Percentiles rank a stretch among this genome's conserved stretches.
Evolutionary conservation across 805 yeast species (phyloP).

Genomic region (Yamadazyma akitaensis): DNA sequence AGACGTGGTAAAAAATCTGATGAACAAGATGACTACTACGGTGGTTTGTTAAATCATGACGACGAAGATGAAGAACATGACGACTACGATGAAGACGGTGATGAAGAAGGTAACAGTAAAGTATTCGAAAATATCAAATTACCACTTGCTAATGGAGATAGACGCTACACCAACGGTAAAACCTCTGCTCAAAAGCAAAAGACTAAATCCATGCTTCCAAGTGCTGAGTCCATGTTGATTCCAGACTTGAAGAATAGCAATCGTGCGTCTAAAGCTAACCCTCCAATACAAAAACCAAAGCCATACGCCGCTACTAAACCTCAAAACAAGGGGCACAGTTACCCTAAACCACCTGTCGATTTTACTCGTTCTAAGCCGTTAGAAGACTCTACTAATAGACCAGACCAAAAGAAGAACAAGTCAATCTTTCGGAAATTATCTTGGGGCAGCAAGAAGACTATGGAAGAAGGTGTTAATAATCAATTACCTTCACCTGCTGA

Average conservation of each 20-base stretch:
- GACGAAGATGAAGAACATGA: conserved; percentile 23
- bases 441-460: conserved; percentile 44
- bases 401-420: conserved; percentile 28
- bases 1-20: conserved; percentile 13
- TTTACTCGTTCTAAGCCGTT: conserved; percentile 25
- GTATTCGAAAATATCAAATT: conserved; percentile 47
- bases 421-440: conserved; percentile 50
- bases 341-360: conserved; percentile 19
- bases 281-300: conserved; percentile 18
- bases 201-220: conserved; percentile 29
- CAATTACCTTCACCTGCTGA: conserved; percentile 37
- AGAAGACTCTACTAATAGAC: conserved; percentile 33
- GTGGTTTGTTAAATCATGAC: conserved; percentile 15
- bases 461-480: conserved; percentile 24
- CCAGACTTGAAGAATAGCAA: conserved; percentile 20
- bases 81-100: conserved; percentile 22
- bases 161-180: not conserved
- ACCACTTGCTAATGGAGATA: conserved; percentile 34
- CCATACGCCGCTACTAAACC: conserved; percentile 12
- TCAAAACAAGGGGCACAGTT: conserved; percentile 5
- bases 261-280: conserved; percentile 9
- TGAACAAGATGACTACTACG: conserved; percentile 14
- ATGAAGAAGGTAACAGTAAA: conserved; percentile 16
- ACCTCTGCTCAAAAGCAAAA: conserved; percentile 8
- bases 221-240: conserved; percentile 34